phyloP scores from a whole-genome alignment of 2,329 filamentous ascomycete species.

The Colletotrichum theobromicola region DNA sequence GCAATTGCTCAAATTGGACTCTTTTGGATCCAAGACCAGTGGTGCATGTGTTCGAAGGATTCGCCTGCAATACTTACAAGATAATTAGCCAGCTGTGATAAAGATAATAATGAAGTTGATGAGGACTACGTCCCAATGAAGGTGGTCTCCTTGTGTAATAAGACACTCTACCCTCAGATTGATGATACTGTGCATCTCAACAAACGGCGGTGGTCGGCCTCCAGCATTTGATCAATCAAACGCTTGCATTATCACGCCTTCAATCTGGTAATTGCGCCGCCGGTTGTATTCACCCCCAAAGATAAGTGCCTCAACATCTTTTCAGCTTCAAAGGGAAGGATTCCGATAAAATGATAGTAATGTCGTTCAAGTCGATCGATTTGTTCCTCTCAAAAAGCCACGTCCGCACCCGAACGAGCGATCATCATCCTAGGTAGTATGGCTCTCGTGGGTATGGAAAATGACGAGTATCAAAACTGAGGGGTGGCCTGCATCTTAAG shows the following conservation, averaged over 20 bases:
- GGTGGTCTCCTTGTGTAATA: not conserved
- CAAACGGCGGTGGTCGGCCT: not conserved
- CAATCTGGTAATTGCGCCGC: not conserved
- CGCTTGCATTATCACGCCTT: not conserved
- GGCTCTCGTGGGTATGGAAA: too few species aligned
- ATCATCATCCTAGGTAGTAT: too few species aligned
- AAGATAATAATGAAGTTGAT: not conserved
- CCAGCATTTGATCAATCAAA: not conserved
- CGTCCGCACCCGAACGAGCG: rapidly evolving
- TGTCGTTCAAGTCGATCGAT: not conserved
- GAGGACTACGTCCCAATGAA: not conserved
- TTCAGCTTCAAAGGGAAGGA: not conserved
- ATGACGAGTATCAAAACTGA: too few species aligned
- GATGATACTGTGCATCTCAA: not conserved
- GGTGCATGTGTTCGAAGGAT: too few species aligned
- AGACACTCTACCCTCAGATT: not conserved
- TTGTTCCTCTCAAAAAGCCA: not conserved
- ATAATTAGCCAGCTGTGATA: rapidly evolving
- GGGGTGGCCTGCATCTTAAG: too few species aligned
- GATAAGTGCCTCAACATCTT: not conserved
- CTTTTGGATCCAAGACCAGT: too few species aligned
- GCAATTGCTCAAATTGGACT: too few species aligned
- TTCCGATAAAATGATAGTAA: not conserved
- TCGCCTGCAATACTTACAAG: not conserved
- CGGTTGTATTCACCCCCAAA: rapidly evolving